Base-by-base conservation (phyloP, 1,284 basidiomycete genomes). In the Fistulinella cinereoalba region DNA sequence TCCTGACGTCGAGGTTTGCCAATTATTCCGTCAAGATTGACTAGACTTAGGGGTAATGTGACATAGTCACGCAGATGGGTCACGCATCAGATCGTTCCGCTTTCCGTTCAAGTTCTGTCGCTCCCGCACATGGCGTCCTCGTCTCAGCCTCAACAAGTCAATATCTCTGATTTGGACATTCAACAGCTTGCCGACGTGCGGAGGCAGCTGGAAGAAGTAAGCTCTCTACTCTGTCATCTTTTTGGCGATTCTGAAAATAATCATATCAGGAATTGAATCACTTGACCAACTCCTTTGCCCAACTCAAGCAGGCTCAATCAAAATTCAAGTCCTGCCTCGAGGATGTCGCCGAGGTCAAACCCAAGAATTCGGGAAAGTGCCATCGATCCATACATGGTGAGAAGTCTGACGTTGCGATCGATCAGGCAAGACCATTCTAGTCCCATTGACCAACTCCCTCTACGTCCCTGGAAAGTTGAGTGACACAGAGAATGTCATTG, bases 381-480 rank as follows among this genome's bases (percentile, higher is more conserved):
- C 9, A n/a, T 36, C 11, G 10, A 12, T 40, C 33, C 9, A 15
- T 7, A 45, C 16, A 25, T n/a, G 6, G 1, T 19, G n/a, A 28
- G 22, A 39, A 11, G 16, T 23, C 28, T 8, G 37, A 50, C 36
- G 24, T 43, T 40, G 15, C 25, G 27, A 33, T 45, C 15, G 28
- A 44, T 18, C 54, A 95, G 94, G 80, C 57, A 94, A 92, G 73
- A 82, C 85, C 15, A 83, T 95, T 50, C 77, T 98, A 18, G 89
- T 98, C 2, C 96, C 96, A 3, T 71, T 98, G 41, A 97, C 94
- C 10, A 92, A 90, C 65, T 97, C 93, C 2, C 78, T 99, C 4
- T 98, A 98, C 65, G 90, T 98, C 13, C 93, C 95, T 1, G 96
- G 95, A 24, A 93, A 86, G 69, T 76, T 98, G 28, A 76, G 75